A percentile compares a stretch with the other conserved stretches of the same genome.
Conservation (phyloP, 371 early-diverging fungal species). For the Circinella minor region DNA sequence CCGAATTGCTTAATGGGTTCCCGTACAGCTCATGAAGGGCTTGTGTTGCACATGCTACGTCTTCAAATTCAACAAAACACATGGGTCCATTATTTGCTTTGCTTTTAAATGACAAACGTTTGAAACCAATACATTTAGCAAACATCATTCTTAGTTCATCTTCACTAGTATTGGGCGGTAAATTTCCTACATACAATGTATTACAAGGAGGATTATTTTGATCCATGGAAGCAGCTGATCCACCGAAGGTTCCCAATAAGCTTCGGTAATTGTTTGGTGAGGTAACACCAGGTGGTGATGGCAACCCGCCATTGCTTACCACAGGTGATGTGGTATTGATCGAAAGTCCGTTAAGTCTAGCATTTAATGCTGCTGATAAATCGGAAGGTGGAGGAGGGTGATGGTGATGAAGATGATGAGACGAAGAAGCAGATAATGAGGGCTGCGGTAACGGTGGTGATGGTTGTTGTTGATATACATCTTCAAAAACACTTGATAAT, state of each 20-base stretch:
- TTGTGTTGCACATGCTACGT: conserved; percentile 82
- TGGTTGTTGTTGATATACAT: conserved; percentile 12
- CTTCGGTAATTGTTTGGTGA: conserved; percentile 17
- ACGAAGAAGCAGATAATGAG: conserved; percentile 13
- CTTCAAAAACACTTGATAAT: conserved; percentile 17
- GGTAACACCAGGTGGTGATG: conserved; percentile 21
- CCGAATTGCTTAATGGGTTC: conserved; percentile 76
- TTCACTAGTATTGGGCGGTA: conserved; percentile 82
- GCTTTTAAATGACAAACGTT: conserved; percentile 82
- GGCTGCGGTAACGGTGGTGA: conserved; percentile 18
- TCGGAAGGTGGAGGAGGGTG: background rate
- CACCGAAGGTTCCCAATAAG: conserved; percentile 18
- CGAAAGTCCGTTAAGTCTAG: conserved; percentile 18
- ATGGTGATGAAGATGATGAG: background rate
- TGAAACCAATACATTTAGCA: conserved; percentile 77
- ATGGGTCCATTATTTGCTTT: conserved; percentile 82
- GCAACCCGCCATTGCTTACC: conserved; percentile 13
- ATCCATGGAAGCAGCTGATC: conserved; percentile 33
- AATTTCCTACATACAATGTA: conserved; percentile 95
- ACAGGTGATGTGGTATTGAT: conserved; percentile 16
- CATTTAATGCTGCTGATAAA: conserved; percentile 9
- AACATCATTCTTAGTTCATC: conserved; percentile 85
- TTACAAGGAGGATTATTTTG: conserved; percentile 98
- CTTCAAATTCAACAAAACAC: conserved; percentile 94
- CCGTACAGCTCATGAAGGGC: conserved; percentile 87